These are phyloP conservation scores for Microstegium vimineum DNA, from an alignment of 176 grass and related monocot genomes.

Conservation along the genomic window DNA sequence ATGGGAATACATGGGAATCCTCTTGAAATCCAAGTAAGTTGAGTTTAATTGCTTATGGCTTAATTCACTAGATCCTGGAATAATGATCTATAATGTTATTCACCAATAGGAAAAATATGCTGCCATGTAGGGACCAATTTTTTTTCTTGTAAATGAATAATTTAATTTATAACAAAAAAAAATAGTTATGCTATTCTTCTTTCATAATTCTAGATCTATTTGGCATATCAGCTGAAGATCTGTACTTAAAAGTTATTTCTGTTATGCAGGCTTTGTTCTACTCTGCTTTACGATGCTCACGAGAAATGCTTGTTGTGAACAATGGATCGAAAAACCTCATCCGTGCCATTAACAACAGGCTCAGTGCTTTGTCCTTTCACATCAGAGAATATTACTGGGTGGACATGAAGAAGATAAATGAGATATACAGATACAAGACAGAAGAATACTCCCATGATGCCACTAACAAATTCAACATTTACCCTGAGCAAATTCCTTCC, in stretches of 20 bases:
- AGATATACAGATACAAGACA: constrained; percentile 86
- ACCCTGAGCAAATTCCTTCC: constrained; percentile 80
- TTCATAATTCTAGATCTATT: not conserved
- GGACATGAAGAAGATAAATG: constrained; percentile 86
- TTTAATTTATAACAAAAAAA: not conserved
- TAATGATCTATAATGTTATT: not conserved
- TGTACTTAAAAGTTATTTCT: constrained; percentile 21
- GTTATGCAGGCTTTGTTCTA: constrained; percentile 69
- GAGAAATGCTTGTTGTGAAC: constrained; percentile 66
- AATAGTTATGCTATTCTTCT: not conserved
- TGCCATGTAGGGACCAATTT: not conserved
- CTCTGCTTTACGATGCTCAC: constrained; percentile 66
- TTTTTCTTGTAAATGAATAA: not conserved
- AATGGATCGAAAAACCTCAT: constrained; percentile 64
- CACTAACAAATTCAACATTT: constrained; percentile 90
- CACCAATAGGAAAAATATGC: not conserved
- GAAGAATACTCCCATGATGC: constrained; percentile 89
- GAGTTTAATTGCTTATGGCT: not conserved
- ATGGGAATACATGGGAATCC: constrained; percentile 92
- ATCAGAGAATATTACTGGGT: constrained; percentile 87
- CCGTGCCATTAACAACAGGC: constrained; percentile 73
- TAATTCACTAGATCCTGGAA: not conserved
- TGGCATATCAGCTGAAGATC: not conserved
- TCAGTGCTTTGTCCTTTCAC: constrained; percentile 81
- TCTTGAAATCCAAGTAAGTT: constrained; percentile 83